A percentile compares a stretch with the other conserved stretches of the same genome.
phyloP scores from a whole-genome alignment of 2,329 filamentous ascomycete genomes.

The Thelonectria olida region DNA sequence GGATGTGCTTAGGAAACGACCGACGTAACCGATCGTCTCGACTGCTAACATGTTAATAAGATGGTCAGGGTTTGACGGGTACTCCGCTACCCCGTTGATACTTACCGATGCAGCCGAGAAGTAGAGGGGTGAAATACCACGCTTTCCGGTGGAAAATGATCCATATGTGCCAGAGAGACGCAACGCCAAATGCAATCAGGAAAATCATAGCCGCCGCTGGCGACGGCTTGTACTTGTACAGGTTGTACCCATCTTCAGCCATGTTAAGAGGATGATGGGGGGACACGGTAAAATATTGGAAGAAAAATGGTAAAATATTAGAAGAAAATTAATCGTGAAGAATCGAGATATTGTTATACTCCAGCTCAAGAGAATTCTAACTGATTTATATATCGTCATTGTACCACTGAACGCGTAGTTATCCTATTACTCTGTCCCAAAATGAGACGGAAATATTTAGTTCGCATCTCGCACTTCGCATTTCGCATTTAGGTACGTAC shows the following conservation, averaged over 20 bases:
- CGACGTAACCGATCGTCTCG: background rate
- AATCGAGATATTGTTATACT: background rate
- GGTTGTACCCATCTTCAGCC: conserved; percentile 4
- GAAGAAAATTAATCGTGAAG: background rate
- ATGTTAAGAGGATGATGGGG: background rate
- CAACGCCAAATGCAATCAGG: background rate
- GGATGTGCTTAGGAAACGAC: no score
- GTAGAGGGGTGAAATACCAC: conserved; percentile 11
- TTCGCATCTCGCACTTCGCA: conserved; percentile 9
- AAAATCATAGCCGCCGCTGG: conserved; percentile 10
- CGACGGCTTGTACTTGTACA: background rate
- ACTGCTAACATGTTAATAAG: background rate
- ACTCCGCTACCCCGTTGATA: background rate
- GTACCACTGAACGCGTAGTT: background rate
- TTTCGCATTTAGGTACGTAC: conserved; percentile 21
- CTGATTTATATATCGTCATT: no score
- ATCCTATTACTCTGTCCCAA: background rate
- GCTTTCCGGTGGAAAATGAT: background rate
- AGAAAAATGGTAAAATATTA: no score
- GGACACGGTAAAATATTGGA: background rate
- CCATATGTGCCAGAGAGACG: background rate
- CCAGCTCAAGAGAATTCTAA: no score
- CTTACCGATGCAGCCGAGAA: conserved; percentile 4
- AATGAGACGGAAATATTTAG: background rate
- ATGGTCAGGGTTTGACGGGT: background rate